Percentiles rank a stretch among this genome's conserved stretches.
phyloP scores from a whole-genome alignment of 345 rosid genomes.

The Sisymbrium irio region DNA sequence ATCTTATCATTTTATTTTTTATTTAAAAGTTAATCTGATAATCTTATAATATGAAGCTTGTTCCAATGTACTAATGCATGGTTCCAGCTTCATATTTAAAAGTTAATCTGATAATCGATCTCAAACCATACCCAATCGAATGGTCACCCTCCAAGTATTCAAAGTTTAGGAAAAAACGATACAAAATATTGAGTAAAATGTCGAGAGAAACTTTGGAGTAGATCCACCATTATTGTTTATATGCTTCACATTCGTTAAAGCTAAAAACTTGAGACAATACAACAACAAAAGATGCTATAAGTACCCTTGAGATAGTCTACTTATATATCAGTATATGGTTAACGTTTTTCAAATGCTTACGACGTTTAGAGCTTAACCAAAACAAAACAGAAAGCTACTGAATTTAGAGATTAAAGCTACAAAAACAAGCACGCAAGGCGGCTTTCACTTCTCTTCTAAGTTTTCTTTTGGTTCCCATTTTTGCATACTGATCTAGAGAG shows the following conservation, averaged over 20 bases:
- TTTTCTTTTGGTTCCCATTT: not conserved
- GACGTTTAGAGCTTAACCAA: not conserved
- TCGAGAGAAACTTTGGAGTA: not conserved
- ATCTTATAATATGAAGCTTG: too few species aligned
- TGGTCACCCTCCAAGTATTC: too few species aligned
- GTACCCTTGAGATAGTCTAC: not conserved
- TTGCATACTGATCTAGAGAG: not conserved
- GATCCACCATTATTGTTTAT: not conserved
- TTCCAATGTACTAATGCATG: too few species aligned
- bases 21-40: too few species aligned
- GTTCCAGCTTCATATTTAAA: too few species aligned
- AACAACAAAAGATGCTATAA: not conserved
- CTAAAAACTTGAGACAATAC: not conserved
- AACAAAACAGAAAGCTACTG: not conserved
- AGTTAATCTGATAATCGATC: too few species aligned
- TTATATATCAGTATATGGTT: not conserved
- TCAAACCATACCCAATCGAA: too few species aligned
- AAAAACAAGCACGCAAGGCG: not conserved
- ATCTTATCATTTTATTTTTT: too few species aligned
- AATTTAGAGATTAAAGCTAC: not conserved
- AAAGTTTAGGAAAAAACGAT: not conserved
- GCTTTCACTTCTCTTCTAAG: not conserved
- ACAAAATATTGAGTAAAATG: not conserved
- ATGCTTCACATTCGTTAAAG: not conserved
- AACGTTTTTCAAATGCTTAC: not conserved